Percentiles rank a stretch among this genome's conserved stretches.
Conservation (phyloP, 805 yeast species). For the Ogataea pilisensis region DNA sequence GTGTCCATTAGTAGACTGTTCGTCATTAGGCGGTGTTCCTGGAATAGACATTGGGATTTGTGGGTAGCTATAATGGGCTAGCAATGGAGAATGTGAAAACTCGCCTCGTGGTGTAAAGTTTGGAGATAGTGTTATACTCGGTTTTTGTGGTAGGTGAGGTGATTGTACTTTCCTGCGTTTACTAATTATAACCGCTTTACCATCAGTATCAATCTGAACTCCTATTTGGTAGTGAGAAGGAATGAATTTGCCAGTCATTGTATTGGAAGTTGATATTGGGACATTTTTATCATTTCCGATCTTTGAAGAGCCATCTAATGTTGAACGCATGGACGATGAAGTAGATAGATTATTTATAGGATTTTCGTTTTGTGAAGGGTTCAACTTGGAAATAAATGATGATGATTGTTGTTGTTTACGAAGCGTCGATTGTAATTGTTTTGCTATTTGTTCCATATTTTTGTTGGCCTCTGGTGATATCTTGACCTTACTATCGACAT, state of each 20-base stretch:
- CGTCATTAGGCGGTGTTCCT: background rate
- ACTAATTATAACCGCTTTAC: conserved; percentile 28
- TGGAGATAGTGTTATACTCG: conserved; percentile 9
- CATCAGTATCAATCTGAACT: conserved; percentile 22
- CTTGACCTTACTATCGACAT: background rate
- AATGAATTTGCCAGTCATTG: conserved; percentile 3
- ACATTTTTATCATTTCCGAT: background rate
- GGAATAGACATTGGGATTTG: conserved; percentile 7
- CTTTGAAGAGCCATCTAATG: background rate
- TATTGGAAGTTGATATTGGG: background rate
- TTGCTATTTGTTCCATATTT: conserved; percentile 11
- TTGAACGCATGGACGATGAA: background rate
- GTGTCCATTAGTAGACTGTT: background rate
- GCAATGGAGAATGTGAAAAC: conserved; percentile 3
- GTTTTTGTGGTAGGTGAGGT: conserved; percentile 11
- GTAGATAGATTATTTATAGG: background rate
- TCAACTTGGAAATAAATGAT: background rate
- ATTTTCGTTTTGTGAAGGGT: background rate
- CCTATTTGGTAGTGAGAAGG: conserved; percentile 21
- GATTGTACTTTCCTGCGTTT: conserved; percentile 14
- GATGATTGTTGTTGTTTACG: conserved; percentile 4
- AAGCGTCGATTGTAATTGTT: conserved; percentile 13
- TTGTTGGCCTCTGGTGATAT: conserved; percentile 7
- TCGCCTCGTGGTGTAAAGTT: conserved; percentile 1
- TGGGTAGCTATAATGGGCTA: conserved; percentile 1